Conservation (phyloP, 2,329 filamentous ascomycete species). For the Aureobasidium sp. region DNA sequence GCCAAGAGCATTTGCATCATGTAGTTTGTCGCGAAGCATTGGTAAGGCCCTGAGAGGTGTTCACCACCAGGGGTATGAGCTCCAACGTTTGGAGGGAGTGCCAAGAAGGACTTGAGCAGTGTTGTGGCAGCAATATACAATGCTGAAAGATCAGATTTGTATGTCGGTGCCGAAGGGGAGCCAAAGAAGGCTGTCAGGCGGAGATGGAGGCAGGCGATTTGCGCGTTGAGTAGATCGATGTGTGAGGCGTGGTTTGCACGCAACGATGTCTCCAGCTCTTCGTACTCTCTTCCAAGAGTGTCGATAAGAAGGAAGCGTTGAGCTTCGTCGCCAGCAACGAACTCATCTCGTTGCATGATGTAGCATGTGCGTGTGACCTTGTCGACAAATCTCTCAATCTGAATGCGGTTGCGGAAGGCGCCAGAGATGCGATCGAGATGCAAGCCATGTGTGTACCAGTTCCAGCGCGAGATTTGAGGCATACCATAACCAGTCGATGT, state of each 20-base stretch:
- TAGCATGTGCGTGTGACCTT: constrained; percentile 75
- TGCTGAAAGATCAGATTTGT: constrained; percentile 66
- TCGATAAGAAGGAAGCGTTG: constrained; percentile 31
- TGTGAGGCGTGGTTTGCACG: constrained; percentile 23
- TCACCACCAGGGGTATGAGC: constrained; percentile 8
- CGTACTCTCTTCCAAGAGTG: constrained; percentile 31
- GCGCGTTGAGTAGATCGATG: constrained; percentile 55
- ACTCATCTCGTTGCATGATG: constrained; percentile 65
- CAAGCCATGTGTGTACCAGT: constrained; percentile 66
- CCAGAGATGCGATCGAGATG: constrained; percentile 55
- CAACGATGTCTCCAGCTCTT: constrained; percentile 31
- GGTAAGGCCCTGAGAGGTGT: constrained; percentile 8
- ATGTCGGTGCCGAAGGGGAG: constrained; percentile 62
- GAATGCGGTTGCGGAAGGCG: constrained; percentile 60
- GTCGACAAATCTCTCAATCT: constrained; percentile 68
- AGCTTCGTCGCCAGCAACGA: constrained; percentile 42
- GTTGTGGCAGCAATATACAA: constrained; percentile 64
- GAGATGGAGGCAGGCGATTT: constrained; percentile 67
- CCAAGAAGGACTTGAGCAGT: constrained; percentile 66
- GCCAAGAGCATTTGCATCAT: constrained; percentile 82
- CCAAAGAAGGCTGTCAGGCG: constrained; percentile 76
- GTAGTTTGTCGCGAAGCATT: constrained; percentile 64
- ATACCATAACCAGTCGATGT: constrained; percentile 80
- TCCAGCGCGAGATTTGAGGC: constrained; percentile 48
- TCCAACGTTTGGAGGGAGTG: constrained; percentile 41